Base-by-base conservation (phyloP, 768 basidiomycete genomes). In the Leucogyrophana mollusca region DNA sequence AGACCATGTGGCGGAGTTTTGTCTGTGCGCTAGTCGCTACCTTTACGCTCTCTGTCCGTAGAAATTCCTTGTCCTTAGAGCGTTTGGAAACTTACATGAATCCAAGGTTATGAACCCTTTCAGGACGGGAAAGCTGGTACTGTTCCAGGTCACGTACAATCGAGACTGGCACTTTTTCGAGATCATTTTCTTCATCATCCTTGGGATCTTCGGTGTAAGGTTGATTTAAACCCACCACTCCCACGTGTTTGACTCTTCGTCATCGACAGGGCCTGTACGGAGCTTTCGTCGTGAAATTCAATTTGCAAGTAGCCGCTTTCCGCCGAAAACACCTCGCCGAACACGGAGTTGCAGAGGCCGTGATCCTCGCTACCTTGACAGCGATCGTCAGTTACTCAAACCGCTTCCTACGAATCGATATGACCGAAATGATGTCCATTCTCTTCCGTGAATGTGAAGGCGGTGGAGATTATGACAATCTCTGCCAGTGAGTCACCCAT, bases 111-210 rank as follows among this genome's bases (percentile, higher is more conserved):
- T 99, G 90, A 97, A 98, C 61, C 96, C 96, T 2, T 99, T 93
- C 71, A 81, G 94, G 30, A 98, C 96, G 0, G 96, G 95, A 17
- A 98, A 98, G 64, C 82, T 99, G 21, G 96, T 99, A 59, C 71
- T 98, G 50, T 99, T 99, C 72, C 94, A 97, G 62, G 92, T 99
- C 56, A 94, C 94, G 2, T 99, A 98, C 65, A 90, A 89, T 61
- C 80, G 95, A 24, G 93, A 94, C 58, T 99, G 96, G 96, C 96
- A 98, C 62, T 97, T 95, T 70, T 98, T 98, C 60, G 96, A 98
- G 61, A 90, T 99, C 41, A 86, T 96, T 14, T 95, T 95, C 65
- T 99, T 94, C 67, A 77, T 98, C 43, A 80, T 98, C 48, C 80
- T 99, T 34, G 96, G 96, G 9, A 77, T 98, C 51, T 99, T 99